A percentile compares a stretch with the other conserved stretches of the same genome.
These are phyloP conservation scores for Xylaria palmicola DNA, from an alignment of 495 filamentous ascomycete genomes.

Conservation along the genomic window DNA sequence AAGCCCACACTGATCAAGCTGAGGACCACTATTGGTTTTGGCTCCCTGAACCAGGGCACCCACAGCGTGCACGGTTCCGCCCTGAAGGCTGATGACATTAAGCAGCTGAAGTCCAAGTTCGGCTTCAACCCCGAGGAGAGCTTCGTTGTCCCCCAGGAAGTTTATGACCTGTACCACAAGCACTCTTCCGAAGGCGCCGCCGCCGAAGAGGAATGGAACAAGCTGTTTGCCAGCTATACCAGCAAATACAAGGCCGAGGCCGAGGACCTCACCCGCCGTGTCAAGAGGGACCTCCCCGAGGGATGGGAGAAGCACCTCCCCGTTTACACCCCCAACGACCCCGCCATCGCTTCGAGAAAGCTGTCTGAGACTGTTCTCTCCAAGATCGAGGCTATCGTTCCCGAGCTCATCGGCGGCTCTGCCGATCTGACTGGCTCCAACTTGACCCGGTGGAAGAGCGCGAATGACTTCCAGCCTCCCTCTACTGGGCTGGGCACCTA, in stretches of 20 bases:
- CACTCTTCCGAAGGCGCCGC: slow-evolving; percentile 81
- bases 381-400: slow-evolving; percentile 78
- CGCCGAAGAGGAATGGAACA: slow-evolving; percentile 92
- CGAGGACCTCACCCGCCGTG: slow-evolving; percentile 78
- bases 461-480: slow-evolving; percentile 95
- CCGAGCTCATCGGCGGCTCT: slow-evolving; percentile 92
- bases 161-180: slow-evolving; percentile 88
- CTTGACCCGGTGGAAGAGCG: slow-evolving; percentile 96
- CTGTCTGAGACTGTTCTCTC: slow-evolving; percentile 91
- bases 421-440: slow-evolving; percentile 98
- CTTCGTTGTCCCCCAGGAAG: slow-evolving; percentile 91
- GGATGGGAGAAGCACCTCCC: slow-evolving; percentile 96
- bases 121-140: slow-evolving; percentile 93
- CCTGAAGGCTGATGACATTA: slow-evolving; percentile 88
- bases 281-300: slow-evolving; percentile 81
- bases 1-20: slow-evolving; percentile 98
- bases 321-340: slow-evolving; percentile 82
- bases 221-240: slow-evolving; percentile 84
- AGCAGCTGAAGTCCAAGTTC: slow-evolving; percentile 87
- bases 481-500: slow-evolving; percentile 81
- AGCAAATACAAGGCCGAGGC: slow-evolving; percentile 71
- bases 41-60: slow-evolving; percentile 90
- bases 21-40: slow-evolving; percentile 96
- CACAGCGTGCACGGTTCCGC: slow-evolving; percentile 93
- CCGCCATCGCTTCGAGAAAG: slow-evolving; percentile 87